Evolutionary conservation across 78 protist genomes (phyloP).

Genomic region (Dictyostelium firmibasis): DNA sequence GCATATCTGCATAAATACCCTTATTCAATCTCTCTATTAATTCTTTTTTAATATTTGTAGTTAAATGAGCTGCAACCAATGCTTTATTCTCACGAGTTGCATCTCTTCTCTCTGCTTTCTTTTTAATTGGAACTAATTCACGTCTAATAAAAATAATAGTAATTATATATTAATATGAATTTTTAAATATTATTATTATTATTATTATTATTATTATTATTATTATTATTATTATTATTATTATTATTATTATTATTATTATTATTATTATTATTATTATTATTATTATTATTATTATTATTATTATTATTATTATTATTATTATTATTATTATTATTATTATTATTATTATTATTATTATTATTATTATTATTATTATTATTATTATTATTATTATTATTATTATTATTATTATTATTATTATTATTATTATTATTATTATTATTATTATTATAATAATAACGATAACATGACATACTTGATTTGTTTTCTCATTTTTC

Average conservation of each 20-base stretch:
- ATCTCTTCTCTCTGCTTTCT: conserved; percentile 92
- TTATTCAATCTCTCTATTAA: conserved; percentile 89
- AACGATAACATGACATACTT: background rate
- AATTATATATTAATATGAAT: background rate
- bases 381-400: background rate
- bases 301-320: background rate
- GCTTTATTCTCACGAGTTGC: conserved; percentile 90
- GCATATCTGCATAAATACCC: conserved; percentile 18
- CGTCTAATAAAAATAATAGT: too few species aligned
- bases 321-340: background rate
- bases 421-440: background rate
- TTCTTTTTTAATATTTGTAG: conserved; percentile 89
- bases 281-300: background rate
- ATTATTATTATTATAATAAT: background rate
- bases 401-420: background rate
- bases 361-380: background rate
- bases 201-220: background rate
- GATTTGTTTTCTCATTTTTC: conserved; percentile 87
- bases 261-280: background rate
- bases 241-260: background rate
- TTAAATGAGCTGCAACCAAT: conserved; percentile 92
- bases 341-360: background rate
- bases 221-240: background rate
- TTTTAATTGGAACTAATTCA: conserved; percentile 89
- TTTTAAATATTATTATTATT: background rate